Evolutionary conservation across 1,139 yeast species (phyloP).

Genomic region (Diutina siamensis): DNA sequence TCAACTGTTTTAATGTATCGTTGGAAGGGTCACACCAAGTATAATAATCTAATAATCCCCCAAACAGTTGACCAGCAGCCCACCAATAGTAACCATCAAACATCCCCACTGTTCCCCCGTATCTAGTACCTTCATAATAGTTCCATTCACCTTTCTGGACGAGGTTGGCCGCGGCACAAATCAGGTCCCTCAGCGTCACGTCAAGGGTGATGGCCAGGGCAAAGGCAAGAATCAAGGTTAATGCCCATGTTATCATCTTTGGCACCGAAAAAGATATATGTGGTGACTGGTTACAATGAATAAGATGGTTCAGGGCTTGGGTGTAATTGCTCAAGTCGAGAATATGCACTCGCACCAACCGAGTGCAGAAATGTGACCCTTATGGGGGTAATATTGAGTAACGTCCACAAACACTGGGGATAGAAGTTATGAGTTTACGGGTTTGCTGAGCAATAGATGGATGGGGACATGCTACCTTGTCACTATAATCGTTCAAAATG

Average conservation of each 20-base stretch:
- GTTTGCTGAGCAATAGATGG: no score
- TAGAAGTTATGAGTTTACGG: no score
- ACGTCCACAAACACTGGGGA: no score
- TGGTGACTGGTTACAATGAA: no score
- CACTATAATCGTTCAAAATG: no score
- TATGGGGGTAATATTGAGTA: no score
- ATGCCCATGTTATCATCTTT: no score
- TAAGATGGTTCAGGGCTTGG: no score
- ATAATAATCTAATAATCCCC: constrained; percentile 58
- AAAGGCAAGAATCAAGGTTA: background rate
- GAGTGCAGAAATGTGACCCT: background rate
- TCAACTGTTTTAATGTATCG: constrained; percentile 28
- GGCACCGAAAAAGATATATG: no score
- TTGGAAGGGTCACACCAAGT: constrained; percentile 51
- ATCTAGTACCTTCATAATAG: constrained; percentile 52
- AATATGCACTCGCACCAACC: background rate
- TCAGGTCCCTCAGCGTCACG: constrained; percentile 12
- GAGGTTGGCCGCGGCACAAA: constrained; percentile 47
- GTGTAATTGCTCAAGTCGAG: no score
- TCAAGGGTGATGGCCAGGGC: background rate
- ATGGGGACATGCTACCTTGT: no score
- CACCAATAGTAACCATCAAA: constrained; percentile 72
- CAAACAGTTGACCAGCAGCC: constrained; percentile 90
- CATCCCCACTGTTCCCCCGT: constrained; percentile 73
- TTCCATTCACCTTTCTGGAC: constrained; percentile 56